These are phyloP conservation scores for Biscogniauxia marginata DNA, from an alignment of 2,329 filamentous ascomycete species.

Conservation along the genomic window DNA sequence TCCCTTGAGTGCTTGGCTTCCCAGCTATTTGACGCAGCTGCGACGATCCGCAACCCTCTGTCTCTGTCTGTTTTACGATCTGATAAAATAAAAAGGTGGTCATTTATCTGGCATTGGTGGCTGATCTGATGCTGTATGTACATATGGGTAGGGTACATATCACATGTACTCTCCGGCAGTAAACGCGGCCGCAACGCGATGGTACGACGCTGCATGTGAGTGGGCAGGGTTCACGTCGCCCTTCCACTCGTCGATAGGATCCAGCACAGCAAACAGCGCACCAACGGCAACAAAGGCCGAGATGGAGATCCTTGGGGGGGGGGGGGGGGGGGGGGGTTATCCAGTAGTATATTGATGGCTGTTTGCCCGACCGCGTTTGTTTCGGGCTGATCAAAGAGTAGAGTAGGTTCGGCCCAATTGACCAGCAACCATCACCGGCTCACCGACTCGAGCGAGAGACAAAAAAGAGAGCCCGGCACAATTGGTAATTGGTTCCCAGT, in stretches of 20 bases:
- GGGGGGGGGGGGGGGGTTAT: no score
- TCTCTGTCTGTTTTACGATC: neutral
- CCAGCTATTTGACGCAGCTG: neutral
- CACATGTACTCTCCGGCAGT: slow-evolving; percentile 1
- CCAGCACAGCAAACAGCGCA: neutral
- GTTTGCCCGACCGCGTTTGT: neutral
- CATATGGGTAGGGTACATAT: neutral
- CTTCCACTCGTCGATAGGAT: neutral
- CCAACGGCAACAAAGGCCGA: neutral
- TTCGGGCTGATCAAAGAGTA: neutral
- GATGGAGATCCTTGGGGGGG: no score
- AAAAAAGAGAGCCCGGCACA: neutral
- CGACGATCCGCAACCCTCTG: neutral
- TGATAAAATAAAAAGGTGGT: neutral
- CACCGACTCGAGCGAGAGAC: neutral
- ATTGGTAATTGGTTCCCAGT: neutral
- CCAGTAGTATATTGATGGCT: no score
- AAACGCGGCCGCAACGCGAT: slow-evolving; percentile 12
- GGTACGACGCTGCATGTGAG: slow-evolving; percentile 12
- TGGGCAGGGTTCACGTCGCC: neutral
- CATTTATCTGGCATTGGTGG: slow-evolving; percentile 11
- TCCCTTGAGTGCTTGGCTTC: neutral
- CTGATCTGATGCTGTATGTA: slow-evolving; percentile 16
- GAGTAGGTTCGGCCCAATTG: neutral
- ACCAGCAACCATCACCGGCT: neutral